Conservation (phyloP, 345 rosid genomes). For the Mallotus nudiflorus region DNA sequence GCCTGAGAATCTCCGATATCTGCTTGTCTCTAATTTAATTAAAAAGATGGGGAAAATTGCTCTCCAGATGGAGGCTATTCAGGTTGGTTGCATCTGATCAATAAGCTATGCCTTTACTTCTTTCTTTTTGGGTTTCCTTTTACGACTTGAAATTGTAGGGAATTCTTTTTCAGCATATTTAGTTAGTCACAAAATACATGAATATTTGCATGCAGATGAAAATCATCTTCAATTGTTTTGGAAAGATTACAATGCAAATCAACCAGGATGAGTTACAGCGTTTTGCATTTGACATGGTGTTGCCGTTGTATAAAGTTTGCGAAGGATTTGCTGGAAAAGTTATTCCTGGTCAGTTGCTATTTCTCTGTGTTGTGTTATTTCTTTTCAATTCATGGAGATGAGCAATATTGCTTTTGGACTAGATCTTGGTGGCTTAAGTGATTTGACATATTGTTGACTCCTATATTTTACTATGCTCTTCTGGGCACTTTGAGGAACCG, state of each 20-base stretch:
- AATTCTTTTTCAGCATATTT: constrained; percentile 1
- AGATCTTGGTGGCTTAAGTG: not conserved
- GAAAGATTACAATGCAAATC: constrained; percentile 43
- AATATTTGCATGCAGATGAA: constrained; percentile 56
- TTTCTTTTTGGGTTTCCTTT: not conserved
- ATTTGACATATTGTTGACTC: too few species aligned
- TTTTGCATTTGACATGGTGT: constrained; percentile 58
- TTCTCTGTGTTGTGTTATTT: not conserved
- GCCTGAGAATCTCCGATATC: constrained; percentile 33
- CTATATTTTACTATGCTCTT: too few species aligned
- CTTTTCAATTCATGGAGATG: not conserved
- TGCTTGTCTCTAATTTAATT: constrained; percentile 57
- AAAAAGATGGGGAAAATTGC: constrained; percentile 77
- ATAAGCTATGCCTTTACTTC: constrained; percentile 1
- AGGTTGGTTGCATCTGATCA: constrained; percentile 48
- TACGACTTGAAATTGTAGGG: not conserved
- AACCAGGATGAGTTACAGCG: constrained; percentile 44
- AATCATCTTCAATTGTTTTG: constrained; percentile 58
- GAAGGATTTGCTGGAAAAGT: constrained; percentile 83
- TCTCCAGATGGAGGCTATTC: constrained; percentile 65
- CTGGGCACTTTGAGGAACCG: too few species aligned
- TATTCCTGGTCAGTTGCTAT: constrained; percentile 52
- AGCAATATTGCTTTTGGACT: not conserved
- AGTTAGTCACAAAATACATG: not conserved
- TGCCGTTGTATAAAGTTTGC: constrained; percentile 81